A percentile compares a stretch with the other conserved stretches of the same genome.
Evolutionary conservation across 495 filamentous ascomycete genomes (phyloP).

Genomic region (Penicillium mononematosum): DNA sequence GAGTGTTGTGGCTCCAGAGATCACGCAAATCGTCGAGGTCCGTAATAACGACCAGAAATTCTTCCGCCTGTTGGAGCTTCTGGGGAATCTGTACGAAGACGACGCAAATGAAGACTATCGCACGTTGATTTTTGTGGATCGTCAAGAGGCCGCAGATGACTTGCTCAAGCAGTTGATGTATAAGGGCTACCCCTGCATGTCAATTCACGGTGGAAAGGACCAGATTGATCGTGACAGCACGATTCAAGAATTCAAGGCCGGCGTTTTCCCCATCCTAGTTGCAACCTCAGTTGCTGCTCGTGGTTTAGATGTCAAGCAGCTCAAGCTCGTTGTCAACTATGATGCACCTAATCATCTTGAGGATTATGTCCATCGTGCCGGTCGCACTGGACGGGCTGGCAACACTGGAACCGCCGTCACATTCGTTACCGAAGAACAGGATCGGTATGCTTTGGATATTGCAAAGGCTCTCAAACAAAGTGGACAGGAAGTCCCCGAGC

Average conservation of each 20-base stretch:
- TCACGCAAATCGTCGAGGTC: constrained; percentile 91
- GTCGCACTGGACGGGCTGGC: constrained; percentile 91
- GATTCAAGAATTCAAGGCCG: constrained; percentile 92
- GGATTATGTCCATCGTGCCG: constrained; percentile 96
- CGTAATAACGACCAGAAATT: constrained; percentile 83
- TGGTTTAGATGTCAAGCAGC: constrained; percentile 92
- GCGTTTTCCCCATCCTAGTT: constrained; percentile 82
- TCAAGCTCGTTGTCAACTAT: constrained; percentile 96
- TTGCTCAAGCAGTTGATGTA: constrained; percentile 78
- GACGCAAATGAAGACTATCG: constrained; percentile 81
- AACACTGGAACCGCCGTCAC: constrained; percentile 94
- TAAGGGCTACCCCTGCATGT: constrained; percentile 91
- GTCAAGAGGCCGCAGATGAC: constrained; percentile 89
- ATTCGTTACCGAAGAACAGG: constrained; percentile 88
- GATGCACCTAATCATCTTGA: constrained; percentile 96
- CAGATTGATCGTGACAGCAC: constrained; percentile 93
- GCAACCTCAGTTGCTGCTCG: constrained; percentile 96
- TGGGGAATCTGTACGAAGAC: constrained; percentile 81
- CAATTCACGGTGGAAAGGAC: constrained; percentile 95
- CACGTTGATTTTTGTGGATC: constrained; percentile 89
- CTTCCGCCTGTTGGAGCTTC: constrained; percentile 74
- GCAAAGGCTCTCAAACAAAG: constrained; percentile 92
- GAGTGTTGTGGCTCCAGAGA: constrained; percentile 90
- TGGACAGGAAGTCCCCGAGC: constrained; percentile 75
- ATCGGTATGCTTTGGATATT: constrained; percentile 85